Evolutionary conservation across 345 rosid species (phyloP), one percentile per base, ranked within the genome.

Genomic region (Citrus cavaleriei): DNA sequence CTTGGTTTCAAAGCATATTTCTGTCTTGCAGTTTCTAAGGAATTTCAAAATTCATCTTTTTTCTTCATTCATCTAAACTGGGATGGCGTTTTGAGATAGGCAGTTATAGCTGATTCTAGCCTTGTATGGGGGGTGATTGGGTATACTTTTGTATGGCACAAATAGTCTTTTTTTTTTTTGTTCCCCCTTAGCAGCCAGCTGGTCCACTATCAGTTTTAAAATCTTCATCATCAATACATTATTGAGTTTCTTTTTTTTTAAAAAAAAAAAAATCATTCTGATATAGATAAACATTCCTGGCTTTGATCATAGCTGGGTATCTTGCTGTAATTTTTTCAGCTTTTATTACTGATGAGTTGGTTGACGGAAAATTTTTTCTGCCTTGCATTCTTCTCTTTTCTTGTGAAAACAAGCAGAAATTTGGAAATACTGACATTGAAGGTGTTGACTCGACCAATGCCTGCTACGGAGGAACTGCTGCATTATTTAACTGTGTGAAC

Each of bases 401-500:
- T 72, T 9, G 63, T 78, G 78, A 40, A 34, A 82, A 81, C 86
- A 81, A 78, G 68, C 91, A 97, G 99, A 88, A 93, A 86, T 81
- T 81, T 80, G 99, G 99, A 73, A 97, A 97, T 84, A 92, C 98
- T 19, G 98, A 97, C 80, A 91, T 97, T 38, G 99, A 97, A 88
- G 99, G 99, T 49, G 99, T 97, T 68, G 99, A 97, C 87, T 97
- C 99, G 2, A 87, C 91, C 22, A 97, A 97, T 86, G 99, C 99
- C 79, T 97, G 99, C 84, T 97, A 97, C 67, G 99, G 99, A 22
- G 99, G 99, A 77, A 97, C 99, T 61, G 99, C 99, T 1, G 99
- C 99, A 79, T 87, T 97, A 79, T 84, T 97, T 73, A 97, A 97
- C 76, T 97, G 98, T 85, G 97, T 97, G 80, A 97, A 97, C 75